These are phyloP conservation scores for Apiospora hydei DNA, from an alignment of 2,329 filamentous ascomycete species.

Conservation along the genomic window DNA sequence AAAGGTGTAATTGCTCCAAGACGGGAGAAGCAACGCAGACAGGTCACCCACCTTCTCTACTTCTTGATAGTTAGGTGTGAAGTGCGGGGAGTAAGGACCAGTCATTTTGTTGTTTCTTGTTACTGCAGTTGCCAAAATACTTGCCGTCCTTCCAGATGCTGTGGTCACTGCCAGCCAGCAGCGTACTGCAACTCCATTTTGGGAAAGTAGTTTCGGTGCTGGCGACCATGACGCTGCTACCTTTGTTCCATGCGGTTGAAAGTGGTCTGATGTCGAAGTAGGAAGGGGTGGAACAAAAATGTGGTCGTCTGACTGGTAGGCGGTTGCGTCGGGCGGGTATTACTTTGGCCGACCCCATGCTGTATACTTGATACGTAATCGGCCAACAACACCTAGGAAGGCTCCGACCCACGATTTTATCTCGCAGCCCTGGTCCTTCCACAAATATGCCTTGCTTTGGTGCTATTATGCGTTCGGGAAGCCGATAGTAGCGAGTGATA, in stretches of 20 bases:
- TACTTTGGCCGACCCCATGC: not conserved
- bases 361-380: not conserved
- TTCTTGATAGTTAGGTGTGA: not conserved
- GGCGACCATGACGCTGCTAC: not conserved
- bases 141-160: not conserved
- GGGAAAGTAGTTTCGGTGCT: not conserved
- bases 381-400: too few relatives aligned
- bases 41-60: too few relatives aligned
- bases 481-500: too few relatives aligned
- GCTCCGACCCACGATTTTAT: too few relatives aligned
- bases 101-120: not conserved
- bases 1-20: not conserved
- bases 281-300: not conserved
- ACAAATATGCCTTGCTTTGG: not conserved
- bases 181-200: not conserved
- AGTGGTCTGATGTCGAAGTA: not conserved
- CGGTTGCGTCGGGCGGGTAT: not conserved
- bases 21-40: not conserved
- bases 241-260: not conserved
- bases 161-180: not conserved
- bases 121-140: not conserved
- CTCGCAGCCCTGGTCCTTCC: not conserved
- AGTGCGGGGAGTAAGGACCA: too few relatives aligned
- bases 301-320: not conserved
- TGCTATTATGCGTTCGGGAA: not conserved